Base-by-base conservation (phyloP, 2,329 filamentous ascomycete genomes). In the Incumbomyces lentus region DNA sequence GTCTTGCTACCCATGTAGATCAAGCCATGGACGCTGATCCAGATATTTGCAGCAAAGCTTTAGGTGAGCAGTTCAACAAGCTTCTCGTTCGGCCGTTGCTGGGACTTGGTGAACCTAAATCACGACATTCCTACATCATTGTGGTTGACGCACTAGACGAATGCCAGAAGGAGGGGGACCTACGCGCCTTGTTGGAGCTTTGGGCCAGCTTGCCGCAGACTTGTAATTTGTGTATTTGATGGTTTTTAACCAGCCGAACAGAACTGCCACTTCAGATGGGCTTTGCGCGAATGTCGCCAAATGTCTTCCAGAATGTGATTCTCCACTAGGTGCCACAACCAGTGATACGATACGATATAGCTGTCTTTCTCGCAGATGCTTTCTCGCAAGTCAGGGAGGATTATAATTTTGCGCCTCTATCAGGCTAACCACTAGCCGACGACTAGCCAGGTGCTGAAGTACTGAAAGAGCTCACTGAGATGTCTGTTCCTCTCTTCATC, bases 111-210 rank as follows among this genome's bases (percentile, higher is more conserved):
- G 42, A 22, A 19, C 16, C 17, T 14, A 14, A 16, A 48, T 3
- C 40, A 8, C 34, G 41, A 37, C 19, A 37, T 44, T 44, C 39
- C 10, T 31, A 49, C 6, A 43, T 59, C 29, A 26, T 62, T 11
- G 51, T 62, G 5, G 50, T 63, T 39, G 58, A 63, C 49, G 58
- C 60, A 12, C 48, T 26, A 11, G 59, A 65, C 42, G 58, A 63
- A 47, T 59, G 52, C 38, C 54, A 60, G 17, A 50, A 57, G 31
- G 26, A 53, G 12, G 51, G 58, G 22, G 51, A 59, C 26, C 41
- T 60, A 1, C 12, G 44, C 17, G 22, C 41, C 3, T 51, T 64
- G 35, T 42, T 63, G 26, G 38, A 49, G 22, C 42, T 61, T n/a
- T 44, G 41, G 33, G 36, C 31, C 16, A 5, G 19, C 41, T 36